A percentile compares a stretch with the other conserved stretches of the same genome.
These are phyloP conservation scores for Dicorynia guianensis DNA, from an alignment of 306 rosid species.

Conservation along the genomic window DNA sequence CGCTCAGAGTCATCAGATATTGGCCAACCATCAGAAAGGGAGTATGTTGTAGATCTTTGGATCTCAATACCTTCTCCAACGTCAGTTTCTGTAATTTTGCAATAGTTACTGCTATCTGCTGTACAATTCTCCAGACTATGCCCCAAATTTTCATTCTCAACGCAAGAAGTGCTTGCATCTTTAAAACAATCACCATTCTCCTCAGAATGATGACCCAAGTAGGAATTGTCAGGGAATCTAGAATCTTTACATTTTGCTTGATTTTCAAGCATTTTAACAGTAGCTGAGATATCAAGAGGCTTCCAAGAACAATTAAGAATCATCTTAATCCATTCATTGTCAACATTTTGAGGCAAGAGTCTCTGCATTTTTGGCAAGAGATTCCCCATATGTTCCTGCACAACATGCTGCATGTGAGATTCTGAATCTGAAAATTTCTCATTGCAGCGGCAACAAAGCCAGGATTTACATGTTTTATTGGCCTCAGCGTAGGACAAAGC, in stretches of 20 bases:
- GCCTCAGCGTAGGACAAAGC: constrained; percentile 60
- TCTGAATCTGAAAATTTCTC: constrained; percentile 51
- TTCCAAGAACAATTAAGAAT: constrained; percentile 66
- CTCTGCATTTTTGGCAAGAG: constrained; percentile 64
- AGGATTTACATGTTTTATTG: constrained; percentile 63
- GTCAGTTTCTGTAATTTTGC: constrained; percentile 41
- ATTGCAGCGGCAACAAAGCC: constrained; percentile 65
- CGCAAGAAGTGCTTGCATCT: constrained; percentile 53
- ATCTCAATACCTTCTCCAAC: constrained; percentile 38
- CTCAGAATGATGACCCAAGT: constrained; percentile 37
- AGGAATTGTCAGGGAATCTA: constrained; percentile 45
- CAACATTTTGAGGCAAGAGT: constrained; percentile 60
- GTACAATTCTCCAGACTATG: constrained; percentile 31
- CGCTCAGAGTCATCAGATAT: constrained; percentile 66
- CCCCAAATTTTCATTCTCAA: constrained; percentile 36
- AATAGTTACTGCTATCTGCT: constrained; percentile 41
- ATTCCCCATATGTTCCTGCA: constrained; percentile 63
- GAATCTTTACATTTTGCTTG: constrained; percentile 44
- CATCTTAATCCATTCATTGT: constrained; percentile 61
- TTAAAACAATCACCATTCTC: constrained; percentile 46
- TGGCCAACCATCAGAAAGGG: constrained; percentile 57
- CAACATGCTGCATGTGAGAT: constrained; percentile 65
- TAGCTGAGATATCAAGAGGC: constrained; percentile 58
- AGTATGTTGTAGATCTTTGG: constrained; percentile 32
- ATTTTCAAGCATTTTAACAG: constrained; percentile 53